Evolutionary conservation across 2,329 filamentous ascomycete species (phyloP).

Genomic region (Colletotrichum chlorophyti): DNA sequence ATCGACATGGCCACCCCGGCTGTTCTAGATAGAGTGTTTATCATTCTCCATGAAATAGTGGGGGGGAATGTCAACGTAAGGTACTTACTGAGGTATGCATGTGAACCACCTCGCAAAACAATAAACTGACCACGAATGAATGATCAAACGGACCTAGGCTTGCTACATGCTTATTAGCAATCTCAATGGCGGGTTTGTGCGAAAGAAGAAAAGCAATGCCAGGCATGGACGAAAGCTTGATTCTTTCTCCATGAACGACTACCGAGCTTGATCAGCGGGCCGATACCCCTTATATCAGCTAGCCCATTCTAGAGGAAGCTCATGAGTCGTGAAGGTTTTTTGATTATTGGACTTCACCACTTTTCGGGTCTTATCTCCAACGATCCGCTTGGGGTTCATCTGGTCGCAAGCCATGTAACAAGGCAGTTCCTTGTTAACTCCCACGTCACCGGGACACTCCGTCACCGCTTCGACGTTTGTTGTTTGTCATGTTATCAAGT

Average conservation of each 20-base stretch:
- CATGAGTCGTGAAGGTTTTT: slow-evolving; percentile 16
- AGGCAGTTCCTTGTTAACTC: not conserved
- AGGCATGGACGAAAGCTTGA: not conserved
- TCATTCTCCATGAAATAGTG: slow-evolving; percentile 17
- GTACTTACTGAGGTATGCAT: too few relatives aligned
- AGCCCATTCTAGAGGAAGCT: slow-evolving; percentile 4
- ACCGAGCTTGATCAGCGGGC: not conserved
- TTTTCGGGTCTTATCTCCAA: not conserved
- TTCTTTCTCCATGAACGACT: not conserved
- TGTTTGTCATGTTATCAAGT: too few relatives aligned
- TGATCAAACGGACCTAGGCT: too few relatives aligned
- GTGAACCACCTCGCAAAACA: too few relatives aligned
- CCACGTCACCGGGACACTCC: too few relatives aligned
- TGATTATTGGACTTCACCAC: not conserved
- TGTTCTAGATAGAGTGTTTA: not conserved
- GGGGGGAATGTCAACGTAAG: too few relatives aligned
- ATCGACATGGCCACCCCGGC: slow-evolving; percentile 9
- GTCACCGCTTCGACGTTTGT: not conserved
- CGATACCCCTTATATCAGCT: not conserved
- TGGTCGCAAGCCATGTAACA: not conserved
- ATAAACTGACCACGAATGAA: too few relatives aligned
- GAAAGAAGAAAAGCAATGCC: not conserved
- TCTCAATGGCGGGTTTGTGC: not conserved
- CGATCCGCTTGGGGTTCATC: not conserved
- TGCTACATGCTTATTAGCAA: not conserved